These are phyloP conservation scores for Cyberlindnera maritima DNA, from an alignment of 805 yeast genomes.

Conservation along the genomic window DNA sequence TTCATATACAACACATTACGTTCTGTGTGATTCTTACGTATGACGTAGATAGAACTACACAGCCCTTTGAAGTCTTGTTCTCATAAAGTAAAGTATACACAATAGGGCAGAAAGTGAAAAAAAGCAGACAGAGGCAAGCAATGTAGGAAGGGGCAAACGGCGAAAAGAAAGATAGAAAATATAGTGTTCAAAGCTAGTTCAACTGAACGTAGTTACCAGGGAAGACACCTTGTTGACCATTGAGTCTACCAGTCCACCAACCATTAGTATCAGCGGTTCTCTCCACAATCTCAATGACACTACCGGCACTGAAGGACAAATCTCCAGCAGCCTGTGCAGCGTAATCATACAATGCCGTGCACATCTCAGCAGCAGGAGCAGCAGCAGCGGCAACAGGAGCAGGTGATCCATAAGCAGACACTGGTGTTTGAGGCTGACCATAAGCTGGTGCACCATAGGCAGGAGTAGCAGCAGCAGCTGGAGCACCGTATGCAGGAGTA, in stretches of 20 bases:
- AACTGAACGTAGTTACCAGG: constrained; percentile 95
- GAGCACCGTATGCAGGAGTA: constrained; percentile 15
- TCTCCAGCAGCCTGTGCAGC: constrained; percentile 94
- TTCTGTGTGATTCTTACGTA: no score
- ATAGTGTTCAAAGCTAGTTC: constrained; percentile 30
- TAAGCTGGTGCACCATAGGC: constrained; percentile 23
- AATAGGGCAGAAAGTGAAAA: no score
- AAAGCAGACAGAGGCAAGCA: background rate
- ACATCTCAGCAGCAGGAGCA: constrained; percentile 46
- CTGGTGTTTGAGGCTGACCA: constrained; percentile 26
- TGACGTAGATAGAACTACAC: no score
- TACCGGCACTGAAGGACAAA: constrained; percentile 82
- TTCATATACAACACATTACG: no score
- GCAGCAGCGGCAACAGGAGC: constrained; percentile 28
- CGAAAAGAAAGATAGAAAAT: background rate
- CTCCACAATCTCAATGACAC: constrained; percentile 77
- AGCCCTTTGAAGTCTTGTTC: no score
- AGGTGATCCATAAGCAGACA: constrained; percentile 26
- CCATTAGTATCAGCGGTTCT: constrained; percentile 84
- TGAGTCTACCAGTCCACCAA: constrained; percentile 95
- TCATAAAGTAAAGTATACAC: no score
- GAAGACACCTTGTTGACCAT: constrained; percentile 87
- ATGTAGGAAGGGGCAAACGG: background rate
- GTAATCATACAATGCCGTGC: constrained; percentile 90
- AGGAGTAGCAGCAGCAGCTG: constrained; percentile 25